These are phyloP conservation scores for Globisporangium emineosum DNA, from an alignment of 352 stramenopile species.

Conservation along the genomic window DNA sequence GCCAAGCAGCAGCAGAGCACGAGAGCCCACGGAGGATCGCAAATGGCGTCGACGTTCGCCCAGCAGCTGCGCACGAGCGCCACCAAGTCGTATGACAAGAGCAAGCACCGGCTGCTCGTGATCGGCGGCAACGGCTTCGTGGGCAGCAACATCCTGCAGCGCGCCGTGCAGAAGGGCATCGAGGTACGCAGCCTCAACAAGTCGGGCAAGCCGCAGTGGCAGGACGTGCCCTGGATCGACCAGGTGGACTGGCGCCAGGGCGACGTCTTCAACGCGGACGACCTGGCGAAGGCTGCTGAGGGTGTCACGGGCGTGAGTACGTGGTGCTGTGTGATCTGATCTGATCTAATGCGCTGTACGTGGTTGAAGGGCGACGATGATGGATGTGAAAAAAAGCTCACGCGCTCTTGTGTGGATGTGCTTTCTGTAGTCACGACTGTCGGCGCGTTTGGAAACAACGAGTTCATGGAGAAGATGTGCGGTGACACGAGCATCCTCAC, in stretches of 20 bases:
- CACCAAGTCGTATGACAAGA: constrained; percentile 54
- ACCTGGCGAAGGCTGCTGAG: constrained; percentile 65
- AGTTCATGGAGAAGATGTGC: constrained; percentile 88
- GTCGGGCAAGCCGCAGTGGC: constrained; percentile 77
- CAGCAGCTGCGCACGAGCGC: constrained; percentile 24
- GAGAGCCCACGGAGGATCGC: background rate
- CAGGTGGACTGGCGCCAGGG: constrained; percentile 87
- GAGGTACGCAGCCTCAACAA: constrained; percentile 84
- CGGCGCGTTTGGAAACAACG: constrained; percentile 84
- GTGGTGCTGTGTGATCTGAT: constrained; percentile 9
- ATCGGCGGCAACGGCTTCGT: constrained; percentile 90
- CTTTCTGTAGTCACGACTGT: constrained; percentile 71
- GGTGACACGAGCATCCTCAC: constrained; percentile 85
- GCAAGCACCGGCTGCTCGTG: constrained; percentile 78
- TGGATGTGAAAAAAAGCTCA: no score
- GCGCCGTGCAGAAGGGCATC: constrained; percentile 84
- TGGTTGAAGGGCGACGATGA: no score
- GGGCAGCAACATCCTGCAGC: constrained; percentile 88
- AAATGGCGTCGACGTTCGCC: background rate
- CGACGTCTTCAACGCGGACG: constrained; percentile 73
- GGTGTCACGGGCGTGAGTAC: constrained; percentile 79
- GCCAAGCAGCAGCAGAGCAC: background rate
- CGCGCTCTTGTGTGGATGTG: background rate
- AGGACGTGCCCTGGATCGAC: constrained; percentile 76
- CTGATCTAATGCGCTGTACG: no score